Conservation (phyloP, 164 flowering plant genomes). For the Paratinospora sagittata region DNA sequence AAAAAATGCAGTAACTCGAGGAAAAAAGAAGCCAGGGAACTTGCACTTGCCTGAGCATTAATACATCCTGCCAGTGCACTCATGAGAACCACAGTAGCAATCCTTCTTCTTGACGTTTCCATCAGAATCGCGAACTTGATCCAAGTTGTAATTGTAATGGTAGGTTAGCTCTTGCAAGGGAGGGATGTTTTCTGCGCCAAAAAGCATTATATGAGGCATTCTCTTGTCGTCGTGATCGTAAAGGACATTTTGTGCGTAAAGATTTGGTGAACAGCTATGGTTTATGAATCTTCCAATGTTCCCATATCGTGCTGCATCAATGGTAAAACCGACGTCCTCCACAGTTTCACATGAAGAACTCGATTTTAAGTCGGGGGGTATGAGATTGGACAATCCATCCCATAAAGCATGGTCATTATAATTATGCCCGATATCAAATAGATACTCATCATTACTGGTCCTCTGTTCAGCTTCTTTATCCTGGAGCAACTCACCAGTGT, state of each 20-base stretch:
- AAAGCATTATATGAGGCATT: slow-evolving; percentile 12
- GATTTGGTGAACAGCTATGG: slow-evolving; percentile 76
- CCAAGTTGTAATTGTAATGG: neutral
- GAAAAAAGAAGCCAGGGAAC: neutral
- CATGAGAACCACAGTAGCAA: too few relatives aligned
- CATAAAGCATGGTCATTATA: slow-evolving; percentile 31
- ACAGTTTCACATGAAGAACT: slow-evolving; percentile 19
- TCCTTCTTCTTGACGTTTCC: neutral
- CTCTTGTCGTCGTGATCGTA: neutral
- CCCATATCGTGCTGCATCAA: neutral
- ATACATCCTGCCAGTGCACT: slow-evolving; percentile 1
- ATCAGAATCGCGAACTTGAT: neutral
- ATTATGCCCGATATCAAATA: slow-evolving; percentile 72
- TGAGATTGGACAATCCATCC: slow-evolving; percentile 26
- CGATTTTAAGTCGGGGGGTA: slow-evolving; percentile 23
- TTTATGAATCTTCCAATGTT: slow-evolving; percentile 20
- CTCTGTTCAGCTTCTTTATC: slow-evolving; percentile 66
- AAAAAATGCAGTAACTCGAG: neutral
- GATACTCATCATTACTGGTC: slow-evolving; percentile 59
- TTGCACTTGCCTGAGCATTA: neutral
- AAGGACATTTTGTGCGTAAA: slow-evolving; percentile 46
- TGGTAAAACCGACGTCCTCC: slow-evolving; percentile 22
- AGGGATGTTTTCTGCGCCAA: slow-evolving; percentile 69
- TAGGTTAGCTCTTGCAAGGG: slow-evolving; percentile 55
- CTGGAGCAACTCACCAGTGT: slow-evolving; percentile 33